Base-by-base conservation (phyloP, 257 asterid genomes). In the Perilla frutescens region DNA sequence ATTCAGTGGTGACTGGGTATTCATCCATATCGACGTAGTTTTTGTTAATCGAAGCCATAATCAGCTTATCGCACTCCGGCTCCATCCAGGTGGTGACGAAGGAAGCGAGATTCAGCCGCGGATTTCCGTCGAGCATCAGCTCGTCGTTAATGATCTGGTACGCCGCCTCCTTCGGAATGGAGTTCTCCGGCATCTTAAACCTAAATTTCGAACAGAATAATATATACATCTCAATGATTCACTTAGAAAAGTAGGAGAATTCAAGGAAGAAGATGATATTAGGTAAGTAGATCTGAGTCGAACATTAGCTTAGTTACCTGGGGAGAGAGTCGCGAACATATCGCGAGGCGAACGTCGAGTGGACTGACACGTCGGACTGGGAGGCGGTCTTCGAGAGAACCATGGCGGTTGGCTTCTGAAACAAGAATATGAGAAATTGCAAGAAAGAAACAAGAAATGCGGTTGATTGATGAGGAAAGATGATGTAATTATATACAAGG, bases 81-180 rank as follows among this genome's bases (percentile, higher is more conserved):
- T 90, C 96, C 96, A 90, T 88, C 96, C 96, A 90, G 2, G 96
- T 90, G 5, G 97, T 90, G 5, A 90, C 97, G 62, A 90, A 91
- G 0, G 97, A 91, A 0, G 97, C 97, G 47, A 91, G 71, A 29
- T 91, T 91, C 64, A 91, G 68, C 87, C 97, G 71, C n/a, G 97
- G 97, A 39, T 91, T 91, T 31, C 97, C 96, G 51, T 91, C 97
- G 71, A 91, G 73, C 96, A 91, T 91, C 3, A 89, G 91, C 70
- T 91, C 97, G 31, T 91, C 97, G 87, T 83, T 89, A 31, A 91
- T 91, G 58, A 91, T 91, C 82, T 89, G 97, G 66, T 49, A 91
- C 1, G 97, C 97, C 0, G 97, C 97, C 41, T 91, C 97, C 60
- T 91, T 91, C 20, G 97, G 97, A 5, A 91, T 86, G 56, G 97